phyloP scores from a whole-genome alignment of 768 basidiomycete genomes.

The Tulasnella sp. region DNA sequence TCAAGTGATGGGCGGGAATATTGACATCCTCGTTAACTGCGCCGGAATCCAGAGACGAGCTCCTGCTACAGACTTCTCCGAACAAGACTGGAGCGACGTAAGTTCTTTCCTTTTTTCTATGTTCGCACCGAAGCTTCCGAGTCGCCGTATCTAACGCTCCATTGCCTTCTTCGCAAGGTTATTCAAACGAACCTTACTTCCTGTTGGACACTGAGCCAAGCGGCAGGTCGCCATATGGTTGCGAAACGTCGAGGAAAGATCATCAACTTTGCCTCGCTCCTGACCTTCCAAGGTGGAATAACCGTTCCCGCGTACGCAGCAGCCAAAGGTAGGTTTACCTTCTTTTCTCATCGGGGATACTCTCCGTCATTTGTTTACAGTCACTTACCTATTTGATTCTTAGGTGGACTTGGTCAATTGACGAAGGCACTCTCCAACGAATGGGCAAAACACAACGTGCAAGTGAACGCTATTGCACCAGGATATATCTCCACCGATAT shows the following conservation, averaged over 20 bases:
- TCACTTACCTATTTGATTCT: neutral
- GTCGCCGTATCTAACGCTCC: neutral
- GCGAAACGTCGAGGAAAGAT: conserved; percentile 49
- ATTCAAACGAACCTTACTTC: conserved; percentile 82
- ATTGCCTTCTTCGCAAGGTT: conserved; percentile 37
- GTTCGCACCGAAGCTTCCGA: conserved; percentile 13
- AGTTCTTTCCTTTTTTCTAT: conserved; percentile 18
- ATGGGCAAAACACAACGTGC: conserved; percentile 79
- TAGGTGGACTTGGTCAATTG: conserved; percentile 58
- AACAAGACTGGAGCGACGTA: conserved; percentile 63
- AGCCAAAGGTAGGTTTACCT: conserved; percentile 77
- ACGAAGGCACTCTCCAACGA: conserved; percentile 90
- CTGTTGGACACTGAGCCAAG: conserved; percentile 72
- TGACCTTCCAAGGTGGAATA: conserved; percentile 49
- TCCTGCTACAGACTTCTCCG: conserved; percentile 52
- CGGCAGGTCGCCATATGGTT: conserved; percentile 87
- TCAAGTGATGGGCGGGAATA: conserved; percentile 36
- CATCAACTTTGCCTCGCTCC: conserved; percentile 55
- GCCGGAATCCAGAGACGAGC: conserved; percentile 50
- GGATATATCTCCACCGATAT: conserved; percentile 88
- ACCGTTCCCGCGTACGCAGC: conserved; percentile 85
- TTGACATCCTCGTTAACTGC: conserved; percentile 61
- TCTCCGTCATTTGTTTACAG: conserved; percentile 16
- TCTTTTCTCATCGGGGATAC: no score
- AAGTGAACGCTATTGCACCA: conserved; percentile 81